Conservation (phyloP, 1,284 basidiomycete species). For the Gomphus sp. region DNA sequence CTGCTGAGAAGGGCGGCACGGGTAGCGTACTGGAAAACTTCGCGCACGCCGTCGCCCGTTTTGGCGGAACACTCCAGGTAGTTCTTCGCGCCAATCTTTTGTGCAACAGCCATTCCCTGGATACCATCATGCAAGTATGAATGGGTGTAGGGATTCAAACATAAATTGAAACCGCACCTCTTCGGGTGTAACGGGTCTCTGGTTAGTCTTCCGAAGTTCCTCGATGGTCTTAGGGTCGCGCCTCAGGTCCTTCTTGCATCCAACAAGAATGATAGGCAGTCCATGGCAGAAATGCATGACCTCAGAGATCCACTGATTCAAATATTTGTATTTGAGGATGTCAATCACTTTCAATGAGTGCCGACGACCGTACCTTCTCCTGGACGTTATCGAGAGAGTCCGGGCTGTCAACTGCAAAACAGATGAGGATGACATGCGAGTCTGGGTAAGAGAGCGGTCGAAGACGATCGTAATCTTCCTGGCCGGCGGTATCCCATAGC, state of each 20-base stretch:
- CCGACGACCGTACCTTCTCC: conserved; percentile 65
- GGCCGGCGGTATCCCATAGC: conserved; percentile 93
- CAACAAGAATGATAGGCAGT: conserved; percentile 84
- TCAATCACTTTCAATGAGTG: neutral
- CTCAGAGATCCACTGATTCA: conserved; percentile 83
- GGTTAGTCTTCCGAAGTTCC: conserved; percentile 73
- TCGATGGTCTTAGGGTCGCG: conserved; percentile 73
- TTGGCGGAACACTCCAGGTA: conserved; percentile 91
- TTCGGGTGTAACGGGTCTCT: conserved; percentile 71
- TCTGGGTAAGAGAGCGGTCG: conserved; percentile 88
- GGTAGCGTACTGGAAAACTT: conserved; percentile 88
- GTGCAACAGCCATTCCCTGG: conserved; percentile 77
- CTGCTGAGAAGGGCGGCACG: conserved; percentile 63
- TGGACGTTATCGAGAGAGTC: conserved; percentile 93
- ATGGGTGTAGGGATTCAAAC: neutral
- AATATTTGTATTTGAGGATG: neutral
- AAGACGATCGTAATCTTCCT: conserved; percentile 86
- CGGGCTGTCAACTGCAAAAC: conserved; percentile 88
- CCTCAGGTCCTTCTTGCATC: conserved; percentile 88
- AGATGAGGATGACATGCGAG: conserved; percentile 90
- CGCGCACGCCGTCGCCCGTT: conserved; percentile 82
- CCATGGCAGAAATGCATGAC: conserved; percentile 89
- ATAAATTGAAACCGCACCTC: conserved; percentile 36
- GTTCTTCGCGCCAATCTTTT: conserved; percentile 82
- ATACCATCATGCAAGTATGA: conserved; percentile 4